A percentile compares a stretch with the other conserved stretches of the same genome.
Conservation (phyloP, 495 filamentous ascomycete genomes). For the Penicillium diatomitis region DNA sequence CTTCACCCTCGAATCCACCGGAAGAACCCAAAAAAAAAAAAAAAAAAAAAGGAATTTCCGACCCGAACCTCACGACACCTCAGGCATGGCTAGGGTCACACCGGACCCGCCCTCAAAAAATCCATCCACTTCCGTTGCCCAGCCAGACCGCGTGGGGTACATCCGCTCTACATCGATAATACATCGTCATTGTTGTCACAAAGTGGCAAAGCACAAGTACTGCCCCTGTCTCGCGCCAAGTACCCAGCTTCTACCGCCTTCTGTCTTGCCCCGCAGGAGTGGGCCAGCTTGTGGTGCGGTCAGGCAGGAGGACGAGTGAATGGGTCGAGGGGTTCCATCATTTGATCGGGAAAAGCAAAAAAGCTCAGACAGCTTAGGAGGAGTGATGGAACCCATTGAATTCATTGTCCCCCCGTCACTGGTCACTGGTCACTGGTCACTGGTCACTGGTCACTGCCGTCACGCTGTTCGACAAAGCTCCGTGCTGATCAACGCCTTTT, state of each 20-base stretch:
- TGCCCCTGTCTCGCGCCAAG: neutral
- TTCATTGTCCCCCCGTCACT: constrained; percentile 1
- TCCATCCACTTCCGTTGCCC: constrained; percentile 4
- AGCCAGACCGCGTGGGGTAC: constrained; percentile 4
- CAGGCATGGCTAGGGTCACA: neutral
- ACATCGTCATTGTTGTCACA: neutral
- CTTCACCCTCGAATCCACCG: too few species aligned
- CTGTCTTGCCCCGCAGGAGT: too few species aligned
- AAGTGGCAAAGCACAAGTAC: neutral
- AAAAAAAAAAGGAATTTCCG: constrained; percentile 1
- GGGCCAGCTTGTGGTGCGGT: too few species aligned
- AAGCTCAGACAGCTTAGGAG: too few species aligned
- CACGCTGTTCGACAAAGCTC: too few species aligned
- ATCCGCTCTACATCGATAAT: neutral
- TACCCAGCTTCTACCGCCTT: neutral
- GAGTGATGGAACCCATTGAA: too few species aligned
- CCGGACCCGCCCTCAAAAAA: neutral
- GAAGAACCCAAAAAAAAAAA: neutral
- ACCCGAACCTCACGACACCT: constrained; percentile 3
- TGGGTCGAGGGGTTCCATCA: too few species aligned
- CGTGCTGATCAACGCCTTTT: too few species aligned
- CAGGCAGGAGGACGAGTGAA: too few species aligned
- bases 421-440: neutral
- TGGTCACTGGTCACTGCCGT: neutral
- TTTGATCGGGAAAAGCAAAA: too few species aligned